Conservation (phyloP, 179 eudicot genomes). For the Heliamphora pulchella region DNA sequence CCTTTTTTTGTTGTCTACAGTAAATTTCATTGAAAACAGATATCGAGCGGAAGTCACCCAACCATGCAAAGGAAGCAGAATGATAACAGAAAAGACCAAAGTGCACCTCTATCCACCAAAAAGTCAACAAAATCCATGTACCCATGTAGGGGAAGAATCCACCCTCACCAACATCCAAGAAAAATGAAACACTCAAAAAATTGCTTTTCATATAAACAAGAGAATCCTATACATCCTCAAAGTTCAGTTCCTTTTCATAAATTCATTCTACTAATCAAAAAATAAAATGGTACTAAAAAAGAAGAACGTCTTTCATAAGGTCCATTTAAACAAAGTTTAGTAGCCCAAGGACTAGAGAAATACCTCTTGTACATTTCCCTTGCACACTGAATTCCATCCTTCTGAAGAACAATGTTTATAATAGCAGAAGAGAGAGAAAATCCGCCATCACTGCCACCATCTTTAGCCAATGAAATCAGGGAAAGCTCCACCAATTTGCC, state of each 20-base stretch:
- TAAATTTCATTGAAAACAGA: not conserved
- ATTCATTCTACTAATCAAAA: not conserved
- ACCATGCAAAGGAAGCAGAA: not conserved
- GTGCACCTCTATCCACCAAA: not conserved
- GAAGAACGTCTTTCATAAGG: not conserved
- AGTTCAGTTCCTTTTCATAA: not conserved
- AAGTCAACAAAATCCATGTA: not conserved
- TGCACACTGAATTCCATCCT: constrained; percentile 63
- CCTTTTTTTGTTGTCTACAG: not conserved
- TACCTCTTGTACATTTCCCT: constrained; percentile 76
- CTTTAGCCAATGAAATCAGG: constrained; percentile 46
- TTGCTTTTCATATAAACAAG: not conserved
- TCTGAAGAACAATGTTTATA: constrained; percentile 42
- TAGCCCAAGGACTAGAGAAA: constrained; percentile 13
- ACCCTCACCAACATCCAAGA: not conserved
- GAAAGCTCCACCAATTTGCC: constrained; percentile 59
- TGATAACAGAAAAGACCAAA: not conserved
- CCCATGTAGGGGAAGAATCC: not conserved
- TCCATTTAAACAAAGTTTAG: not conserved
- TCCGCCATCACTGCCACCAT: constrained; percentile 68
- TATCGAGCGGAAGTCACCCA: not conserved
- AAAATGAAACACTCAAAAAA: not conserved
- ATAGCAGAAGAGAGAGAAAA: constrained; percentile 66
- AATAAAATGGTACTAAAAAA: not conserved
- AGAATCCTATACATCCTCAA: not conserved